Base-by-base conservation (phyloP, 2,329 filamentous ascomycete species). In the Chaetomiaceae sp. region DNA sequence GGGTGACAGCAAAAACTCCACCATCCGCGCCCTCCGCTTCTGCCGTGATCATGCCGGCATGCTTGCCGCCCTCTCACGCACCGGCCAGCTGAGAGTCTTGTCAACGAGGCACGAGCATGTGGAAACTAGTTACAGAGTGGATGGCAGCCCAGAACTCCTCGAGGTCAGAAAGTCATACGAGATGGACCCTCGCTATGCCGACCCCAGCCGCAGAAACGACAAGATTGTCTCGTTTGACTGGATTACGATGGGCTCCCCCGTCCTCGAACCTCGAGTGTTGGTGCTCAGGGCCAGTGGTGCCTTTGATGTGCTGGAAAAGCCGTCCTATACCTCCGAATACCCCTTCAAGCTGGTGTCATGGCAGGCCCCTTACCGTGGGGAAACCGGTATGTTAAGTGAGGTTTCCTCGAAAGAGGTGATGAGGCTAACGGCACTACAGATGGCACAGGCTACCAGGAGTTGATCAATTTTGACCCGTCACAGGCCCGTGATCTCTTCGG, bases 201-300 rank as follows among this genome's bases (percentile, higher is more conserved):
- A 79, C 44, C 67, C 70, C 27, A 69, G 70, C 27, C 70, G 74
- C 56, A 77, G 77, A 63, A 73, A 76, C 58, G 78, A 84, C 49
- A 75, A 79, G 17, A 83, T 85, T 27, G 79, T 85, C 7, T 85
- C 82, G 0, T 85, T 85, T 63, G 82, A 86, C 62, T 86, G 82
- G 82, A 69, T 85, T 9, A 83, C 78, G 3, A 69, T 83, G 41
- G 72, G 75, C 10, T 79, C 77, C 3, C 70, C 78, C 3, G 73
- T 74, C 13, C 61, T 83, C 43, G 75, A 75, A 20, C 79, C 81
- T 25, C 73, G 82, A n/a, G 68, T 82, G 34, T 64, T 85, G 20
- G 79, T 81, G 2, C 64, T 85, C 21, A 73, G 81, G 21, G 79
- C 79, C 30, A 84, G 77, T 55, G 81, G 82, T 16, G 71, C 69